A percentile compares a stretch with the other conserved stretches of the same genome.
Evolutionary conservation across 2,329 filamentous ascomycete species (phyloP).

Genomic region (Aspergillus transmontanensis): DNA sequence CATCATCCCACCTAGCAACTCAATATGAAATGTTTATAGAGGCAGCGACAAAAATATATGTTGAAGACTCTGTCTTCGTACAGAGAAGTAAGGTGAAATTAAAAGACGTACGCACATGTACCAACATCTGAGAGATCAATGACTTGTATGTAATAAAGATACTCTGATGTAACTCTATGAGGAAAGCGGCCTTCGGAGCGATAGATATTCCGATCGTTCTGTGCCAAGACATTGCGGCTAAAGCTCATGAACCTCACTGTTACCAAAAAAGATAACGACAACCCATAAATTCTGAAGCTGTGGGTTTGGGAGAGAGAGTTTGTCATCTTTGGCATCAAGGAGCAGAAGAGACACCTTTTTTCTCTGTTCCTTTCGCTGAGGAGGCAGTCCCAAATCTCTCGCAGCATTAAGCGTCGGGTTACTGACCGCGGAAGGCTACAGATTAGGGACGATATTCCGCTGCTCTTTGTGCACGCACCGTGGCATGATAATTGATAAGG

Average conservation of each 20-base stretch:
- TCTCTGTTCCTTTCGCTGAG: not conserved
- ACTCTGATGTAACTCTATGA: not conserved
- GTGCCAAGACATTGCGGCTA: conserved; percentile 23
- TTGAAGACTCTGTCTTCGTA: not conserved
- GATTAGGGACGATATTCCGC: conserved; percentile 22
- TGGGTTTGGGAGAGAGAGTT: conserved; percentile 1
- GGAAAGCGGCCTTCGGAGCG: conserved; percentile 1
- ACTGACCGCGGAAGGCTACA: conserved; percentile 13
- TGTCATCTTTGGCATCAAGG: not conserved
- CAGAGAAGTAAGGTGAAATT: not conserved
- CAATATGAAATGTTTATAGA: not conserved
- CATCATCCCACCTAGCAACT: not conserved
- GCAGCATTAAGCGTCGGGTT: conserved; percentile 1
- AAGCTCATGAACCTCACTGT: conserved; percentile 18
- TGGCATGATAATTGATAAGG: conserved; percentile 22
- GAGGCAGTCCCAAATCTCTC: not conserved
- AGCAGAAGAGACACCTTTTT: not conserved
- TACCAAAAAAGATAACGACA: conserved; percentile 6
- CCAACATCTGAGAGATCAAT: not conserved
- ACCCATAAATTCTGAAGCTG: conserved; percentile 7
- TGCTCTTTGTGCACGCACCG: conserved; percentile 16
- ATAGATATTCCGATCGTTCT: conserved; percentile 15
- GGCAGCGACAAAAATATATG: not conserved
- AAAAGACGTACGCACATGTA: too few species aligned
- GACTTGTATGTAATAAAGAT: not conserved